A percentile compares a stretch with the other conserved stretches of the same genome.
These are phyloP conservation scores for Murraya koenigii DNA, from an alignment of 345 rosid genomes.

Conservation along the genomic window DNA sequence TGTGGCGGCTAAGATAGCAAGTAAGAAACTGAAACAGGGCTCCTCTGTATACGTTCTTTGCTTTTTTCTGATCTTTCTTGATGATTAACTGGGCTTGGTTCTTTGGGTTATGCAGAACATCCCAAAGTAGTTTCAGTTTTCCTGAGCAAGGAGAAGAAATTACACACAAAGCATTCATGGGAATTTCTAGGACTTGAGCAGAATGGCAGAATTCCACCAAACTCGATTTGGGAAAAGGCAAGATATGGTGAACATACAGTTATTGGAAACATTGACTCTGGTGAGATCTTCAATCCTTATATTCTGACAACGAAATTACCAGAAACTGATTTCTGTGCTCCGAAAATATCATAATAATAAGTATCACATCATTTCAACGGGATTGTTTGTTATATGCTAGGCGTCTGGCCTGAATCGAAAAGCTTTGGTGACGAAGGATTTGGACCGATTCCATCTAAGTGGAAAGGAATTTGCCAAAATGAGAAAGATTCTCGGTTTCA, in stretches of 20 bases:
- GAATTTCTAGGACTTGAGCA: constrained; percentile 72
- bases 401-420: constrained; percentile 93
- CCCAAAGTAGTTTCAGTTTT: constrained; percentile 80
- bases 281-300: constrained; percentile 26
- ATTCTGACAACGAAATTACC: too few relatives aligned
- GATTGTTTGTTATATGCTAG: constrained; percentile 23
- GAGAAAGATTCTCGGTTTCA: constrained; percentile 43
- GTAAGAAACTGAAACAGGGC: constrained; percentile 25
- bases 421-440: constrained; percentile 76
- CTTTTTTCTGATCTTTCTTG: background rate
- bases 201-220: constrained; percentile 32
- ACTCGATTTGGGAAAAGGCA: constrained; percentile 67
- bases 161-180: constrained; percentile 94
- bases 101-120: constrained; percentile 40
- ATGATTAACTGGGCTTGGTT: background rate
- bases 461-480: constrained; percentile 83
- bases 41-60: constrained; percentile 1
- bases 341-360: too few relatives aligned
- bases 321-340: background rate
- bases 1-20: constrained; percentile 50
- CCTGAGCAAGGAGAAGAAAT: constrained; percentile 52
- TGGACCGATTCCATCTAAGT: constrained; percentile 84
- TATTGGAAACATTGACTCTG: constrained; percentile 86
- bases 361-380: background rate
- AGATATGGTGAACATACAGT: constrained; percentile 72